Base-by-base conservation (phyloP, 1,284 basidiomycete species). In the Mrakiaceae sp. region DNA sequence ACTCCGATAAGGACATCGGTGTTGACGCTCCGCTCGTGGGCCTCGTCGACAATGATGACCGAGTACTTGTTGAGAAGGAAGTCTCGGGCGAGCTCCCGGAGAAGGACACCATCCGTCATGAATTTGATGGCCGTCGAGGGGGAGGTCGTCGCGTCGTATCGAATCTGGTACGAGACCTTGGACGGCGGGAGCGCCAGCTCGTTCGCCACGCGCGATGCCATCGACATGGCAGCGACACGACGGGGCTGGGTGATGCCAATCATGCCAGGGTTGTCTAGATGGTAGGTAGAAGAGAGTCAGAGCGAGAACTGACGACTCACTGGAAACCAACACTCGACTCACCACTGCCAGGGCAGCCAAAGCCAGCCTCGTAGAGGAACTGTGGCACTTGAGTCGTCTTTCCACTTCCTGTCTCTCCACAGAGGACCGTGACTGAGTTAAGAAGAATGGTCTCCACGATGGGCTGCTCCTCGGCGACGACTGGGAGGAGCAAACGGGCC, bases 301-400 rank as follows among this genome's bases (percentile, higher is more conserved):
- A 1, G 14, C 8, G 40, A 42, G 49, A 42, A 42, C 27, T 39
- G 16, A 43, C 27, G 46, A 56, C n/a, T n/a, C 3, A 43, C 27
- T 9, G 46, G n/a, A 40, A n/a, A 47, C 4, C 12, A 61, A 53
- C 16, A 39, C n/a, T 39, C 52, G 16, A 67, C 71, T 66, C 72
- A 88, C 91, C 88, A 72, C 89, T 88, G 14, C 81, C 85, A 4
- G 83, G 81, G 64, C 84, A 83, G 1, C 93, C 96, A 73, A 95
- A 98, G 0, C 92, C 96, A n/a, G 90, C 90, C 76, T 99, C 96
- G 71, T 88, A 88, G 10, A 89, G 75, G 76, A 89, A 88, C 74
- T 98, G 96, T 3, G 96, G 96, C 1, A 98, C 86, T 75, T 98
- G 96, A 0, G 96, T 99, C 1, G 96, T 98, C 78, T 98, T 99